phyloP scores from a whole-genome alignment of 495 filamentous ascomycete genomes.

The Amphirosellinia nigrospora region DNA sequence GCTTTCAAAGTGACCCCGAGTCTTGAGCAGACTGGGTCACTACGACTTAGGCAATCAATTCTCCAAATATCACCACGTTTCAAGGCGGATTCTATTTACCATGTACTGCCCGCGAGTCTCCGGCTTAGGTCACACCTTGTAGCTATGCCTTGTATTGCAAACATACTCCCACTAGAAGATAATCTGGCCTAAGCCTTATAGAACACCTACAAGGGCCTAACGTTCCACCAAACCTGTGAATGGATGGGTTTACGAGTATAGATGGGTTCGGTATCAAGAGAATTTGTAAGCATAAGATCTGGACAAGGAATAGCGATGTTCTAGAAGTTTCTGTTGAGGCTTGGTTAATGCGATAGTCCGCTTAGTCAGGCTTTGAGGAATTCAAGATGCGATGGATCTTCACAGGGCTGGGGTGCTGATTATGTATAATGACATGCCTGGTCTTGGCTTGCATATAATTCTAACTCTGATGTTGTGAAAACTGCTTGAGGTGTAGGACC shows the following conservation, averaged over 20 bases:
- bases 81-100: background rate
- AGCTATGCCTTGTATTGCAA: background rate
- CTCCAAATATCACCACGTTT: background rate
- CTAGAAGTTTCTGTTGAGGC: background rate
- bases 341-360: background rate
- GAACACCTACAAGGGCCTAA: background rate
- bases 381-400: background rate
- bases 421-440: background rate
- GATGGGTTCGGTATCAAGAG: background rate
- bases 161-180: background rate
- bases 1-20: background rate
- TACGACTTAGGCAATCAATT: background rate
- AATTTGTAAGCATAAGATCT: background rate
- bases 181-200: no score
- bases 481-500: background rate
- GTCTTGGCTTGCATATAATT: background rate
- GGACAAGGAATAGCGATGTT: background rate
- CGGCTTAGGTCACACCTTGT: background rate
- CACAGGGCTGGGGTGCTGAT: background rate
- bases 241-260: constrained; percentile 12
- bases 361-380: background rate
- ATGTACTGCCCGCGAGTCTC: background rate
- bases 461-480: background rate
- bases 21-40: background rate
- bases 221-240: constrained; percentile 6